Evolutionary conservation across 768 basidiomycete genomes (phyloP).

Genomic region (Coprinopsis sp.): DNA sequence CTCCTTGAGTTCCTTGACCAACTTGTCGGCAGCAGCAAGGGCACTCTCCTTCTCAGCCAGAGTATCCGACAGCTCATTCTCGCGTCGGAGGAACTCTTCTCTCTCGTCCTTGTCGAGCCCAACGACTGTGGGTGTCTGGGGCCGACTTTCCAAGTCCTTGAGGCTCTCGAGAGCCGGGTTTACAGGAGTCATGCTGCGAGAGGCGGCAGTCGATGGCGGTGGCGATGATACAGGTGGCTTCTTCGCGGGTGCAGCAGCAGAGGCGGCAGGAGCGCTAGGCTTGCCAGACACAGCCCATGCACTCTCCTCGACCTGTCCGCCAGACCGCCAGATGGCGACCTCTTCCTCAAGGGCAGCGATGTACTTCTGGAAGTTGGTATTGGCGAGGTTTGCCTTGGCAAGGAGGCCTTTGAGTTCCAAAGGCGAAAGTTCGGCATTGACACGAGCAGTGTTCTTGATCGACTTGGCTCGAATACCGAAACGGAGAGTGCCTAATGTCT

Average conservation of each 20-base stretch:
- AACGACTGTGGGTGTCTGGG: constrained; percentile 87
- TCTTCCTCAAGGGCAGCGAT: constrained; percentile 90
- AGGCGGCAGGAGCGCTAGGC: constrained; percentile 41
- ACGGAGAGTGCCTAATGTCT: constrained; percentile 94
- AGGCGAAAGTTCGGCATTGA: constrained; percentile 96
- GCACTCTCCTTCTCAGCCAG: constrained; percentile 89
- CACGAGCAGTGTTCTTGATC: constrained; percentile 99
- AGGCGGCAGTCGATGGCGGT: constrained; percentile 46
- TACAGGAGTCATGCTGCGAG: constrained; percentile 65
- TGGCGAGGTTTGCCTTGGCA: constrained; percentile 83
- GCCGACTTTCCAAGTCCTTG: constrained; percentile 73
- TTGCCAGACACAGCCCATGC: constrained; percentile 79
- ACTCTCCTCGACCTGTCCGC: constrained; percentile 76
- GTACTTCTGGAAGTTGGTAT: constrained; percentile 78
- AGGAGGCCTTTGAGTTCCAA: constrained; percentile 91
- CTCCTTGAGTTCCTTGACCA: constrained; percentile 83
- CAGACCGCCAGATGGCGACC: constrained; percentile 82
- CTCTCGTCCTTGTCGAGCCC: constrained; percentile 93
- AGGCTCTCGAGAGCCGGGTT: constrained; percentile 71
- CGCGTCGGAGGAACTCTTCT: constrained; percentile 92
- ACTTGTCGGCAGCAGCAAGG: constrained; percentile 74
- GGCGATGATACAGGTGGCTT: constrained; percentile 64
- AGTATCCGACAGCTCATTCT: constrained; percentile 94
- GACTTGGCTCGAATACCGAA: constrained; percentile 99
- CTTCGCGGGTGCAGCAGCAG: constrained; percentile 49